Conservation (phyloP, 768 basidiomycete genomes). For the Boletus speciosus region DNA sequence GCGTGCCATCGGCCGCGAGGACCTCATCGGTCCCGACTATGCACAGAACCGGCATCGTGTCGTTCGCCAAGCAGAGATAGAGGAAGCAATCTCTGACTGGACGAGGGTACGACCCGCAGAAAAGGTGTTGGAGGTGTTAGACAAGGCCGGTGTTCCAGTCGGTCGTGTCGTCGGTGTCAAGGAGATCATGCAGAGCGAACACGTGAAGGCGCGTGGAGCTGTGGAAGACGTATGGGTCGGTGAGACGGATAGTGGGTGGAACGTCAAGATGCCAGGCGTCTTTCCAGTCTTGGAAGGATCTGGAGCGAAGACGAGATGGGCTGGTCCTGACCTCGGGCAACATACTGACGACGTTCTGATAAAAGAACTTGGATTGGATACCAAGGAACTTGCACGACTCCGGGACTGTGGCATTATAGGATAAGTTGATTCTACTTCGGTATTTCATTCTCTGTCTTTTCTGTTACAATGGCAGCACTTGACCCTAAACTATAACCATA, state of each 20-base stretch:
- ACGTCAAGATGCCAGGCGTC: slow-evolving; percentile 63
- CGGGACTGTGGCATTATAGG: slow-evolving; percentile 31
- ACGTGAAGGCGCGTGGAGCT: slow-evolving; percentile 50
- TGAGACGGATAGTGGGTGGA: slow-evolving; percentile 45
- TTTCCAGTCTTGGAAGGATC: slow-evolving; percentile 62
- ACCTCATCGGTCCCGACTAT: slow-evolving; percentile 55
- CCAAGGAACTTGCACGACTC: slow-evolving; percentile 37
- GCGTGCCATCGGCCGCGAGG: slow-evolving; percentile 53
- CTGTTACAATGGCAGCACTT: neutral
- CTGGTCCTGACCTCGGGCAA: slow-evolving; percentile 63
- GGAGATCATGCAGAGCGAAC: slow-evolving; percentile 59
- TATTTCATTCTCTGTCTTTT: neutral
- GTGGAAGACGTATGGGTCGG: slow-evolving; percentile 58
- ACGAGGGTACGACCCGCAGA: slow-evolving; percentile 47
- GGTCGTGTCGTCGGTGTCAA: slow-evolving; percentile 61
- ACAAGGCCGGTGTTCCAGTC: slow-evolving; percentile 55
- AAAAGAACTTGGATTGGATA: slow-evolving; percentile 40
- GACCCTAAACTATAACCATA: slow-evolving; percentile 29
- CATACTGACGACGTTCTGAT: slow-evolving; percentile 52
- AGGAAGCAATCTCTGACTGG: slow-evolving; percentile 60
- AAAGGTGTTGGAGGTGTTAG: slow-evolving; percentile 51
- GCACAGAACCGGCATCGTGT: slow-evolving; percentile 43
- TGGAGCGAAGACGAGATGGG: slow-evolving; percentile 58
- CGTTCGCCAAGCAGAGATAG: slow-evolving; percentile 47
- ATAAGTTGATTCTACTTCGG: neutral